These are phyloP conservation scores for Dactylorhiza incarnata DNA, from an alignment of 106 monocot genomes.

Conservation along the genomic window DNA sequence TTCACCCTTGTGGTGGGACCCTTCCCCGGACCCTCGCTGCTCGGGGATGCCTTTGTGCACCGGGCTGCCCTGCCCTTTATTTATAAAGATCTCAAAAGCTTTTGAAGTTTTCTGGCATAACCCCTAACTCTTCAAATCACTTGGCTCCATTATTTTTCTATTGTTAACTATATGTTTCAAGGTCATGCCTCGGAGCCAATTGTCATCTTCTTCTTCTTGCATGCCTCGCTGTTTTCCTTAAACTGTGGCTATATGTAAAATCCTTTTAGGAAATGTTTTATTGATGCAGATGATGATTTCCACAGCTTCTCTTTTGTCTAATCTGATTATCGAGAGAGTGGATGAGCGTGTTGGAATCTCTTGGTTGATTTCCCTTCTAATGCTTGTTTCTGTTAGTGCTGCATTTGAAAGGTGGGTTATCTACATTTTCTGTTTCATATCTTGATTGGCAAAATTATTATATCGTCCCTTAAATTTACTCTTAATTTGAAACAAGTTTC, in stretches of 20 bases:
- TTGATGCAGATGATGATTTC: constrained; percentile 77
- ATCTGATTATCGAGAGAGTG: constrained; percentile 74
- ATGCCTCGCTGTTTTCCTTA: neutral
- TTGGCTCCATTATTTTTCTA: neutral
- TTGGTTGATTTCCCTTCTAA: constrained; percentile 61
- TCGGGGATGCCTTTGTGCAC: no score
- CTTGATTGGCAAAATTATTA: no score
- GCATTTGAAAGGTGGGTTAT: constrained; percentile 66
- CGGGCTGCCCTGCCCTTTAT: no score
- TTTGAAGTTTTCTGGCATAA: neutral
- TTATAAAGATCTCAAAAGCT: neutral
- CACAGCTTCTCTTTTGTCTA: constrained; percentile 58
- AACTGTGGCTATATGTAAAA: neutral
- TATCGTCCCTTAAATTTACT: no score
- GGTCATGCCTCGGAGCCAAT: neutral
- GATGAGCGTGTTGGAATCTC: constrained; percentile 61
- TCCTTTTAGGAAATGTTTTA: constrained; percentile 4
- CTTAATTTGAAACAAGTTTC: no score
- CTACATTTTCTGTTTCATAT: neutral
- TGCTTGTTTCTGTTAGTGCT: constrained; percentile 51
- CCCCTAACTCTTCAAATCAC: neutral
- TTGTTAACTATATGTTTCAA: neutral
- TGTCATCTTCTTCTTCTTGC: neutral
- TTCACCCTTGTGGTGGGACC: no score
- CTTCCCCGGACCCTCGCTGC: no score